These are phyloP conservation scores for Perkinsela sp. DNA, from an alignment of 208 protist genomes.

Conservation along the genomic window DNA sequence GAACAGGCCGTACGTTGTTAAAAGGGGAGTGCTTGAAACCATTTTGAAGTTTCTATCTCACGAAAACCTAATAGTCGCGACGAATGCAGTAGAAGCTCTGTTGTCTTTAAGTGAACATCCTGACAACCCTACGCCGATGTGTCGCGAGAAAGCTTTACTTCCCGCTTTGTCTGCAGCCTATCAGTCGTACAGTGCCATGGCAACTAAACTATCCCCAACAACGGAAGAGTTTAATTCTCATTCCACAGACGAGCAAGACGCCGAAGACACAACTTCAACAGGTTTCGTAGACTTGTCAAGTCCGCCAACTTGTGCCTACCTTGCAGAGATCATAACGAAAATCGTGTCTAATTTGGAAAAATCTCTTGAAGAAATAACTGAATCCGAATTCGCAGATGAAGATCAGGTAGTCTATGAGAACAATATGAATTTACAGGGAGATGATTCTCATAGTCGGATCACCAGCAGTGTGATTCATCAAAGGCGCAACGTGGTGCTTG, in stretches of 20 bases:
- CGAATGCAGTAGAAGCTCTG: constrained; percentile 24
- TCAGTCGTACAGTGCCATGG: constrained; percentile 16
- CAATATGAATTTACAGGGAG: not conserved
- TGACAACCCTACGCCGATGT: constrained; percentile 38
- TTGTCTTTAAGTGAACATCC: constrained; percentile 41
- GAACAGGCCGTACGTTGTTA: constrained; percentile 30
- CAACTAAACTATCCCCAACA: constrained; percentile 36
- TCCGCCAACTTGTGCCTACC: not conserved
- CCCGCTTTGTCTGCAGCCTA: constrained; percentile 24
- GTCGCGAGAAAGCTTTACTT: constrained; percentile 13
- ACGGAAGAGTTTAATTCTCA: constrained; percentile 14
- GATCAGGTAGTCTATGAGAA: constrained; percentile 1
- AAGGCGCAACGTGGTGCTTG: constrained; percentile 18
- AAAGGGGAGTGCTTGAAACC: constrained; percentile 39
- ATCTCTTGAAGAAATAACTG: constrained; percentile 1
- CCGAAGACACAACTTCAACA: constrained; percentile 12
- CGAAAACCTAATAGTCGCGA: constrained; percentile 35
- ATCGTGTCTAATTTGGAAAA: constrained; percentile 2
- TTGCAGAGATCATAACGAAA: constrained; percentile 3
- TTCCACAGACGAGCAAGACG: constrained; percentile 10
- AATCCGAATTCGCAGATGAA: constrained; percentile 3
- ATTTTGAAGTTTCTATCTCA: constrained; percentile 37
- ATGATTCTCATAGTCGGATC: not conserved
- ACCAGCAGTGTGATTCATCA: constrained; percentile 2
- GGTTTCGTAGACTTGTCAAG: constrained; percentile 7